These are phyloP conservation scores for Lachancea thermotolerans DNA, from an alignment of 805 yeast species.

Conservation along the genomic window DNA sequence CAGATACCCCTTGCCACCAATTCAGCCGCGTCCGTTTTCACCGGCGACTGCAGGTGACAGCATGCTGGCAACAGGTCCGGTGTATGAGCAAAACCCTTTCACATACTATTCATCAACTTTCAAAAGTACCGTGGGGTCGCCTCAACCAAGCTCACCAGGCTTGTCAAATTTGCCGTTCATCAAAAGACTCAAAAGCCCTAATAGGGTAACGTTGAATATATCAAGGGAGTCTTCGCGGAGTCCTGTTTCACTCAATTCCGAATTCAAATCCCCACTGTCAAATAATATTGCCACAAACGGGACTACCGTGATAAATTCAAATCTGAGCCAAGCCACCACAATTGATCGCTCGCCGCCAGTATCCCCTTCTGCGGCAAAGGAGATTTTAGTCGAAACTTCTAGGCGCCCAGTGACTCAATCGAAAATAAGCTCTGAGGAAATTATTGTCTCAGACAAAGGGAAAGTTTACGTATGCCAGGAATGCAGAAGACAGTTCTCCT, in stretches of 20 bases:
- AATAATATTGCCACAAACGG: slow-evolving; percentile 18
- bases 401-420: slow-evolving; percentile 16
- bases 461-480: slow-evolving; percentile 32
- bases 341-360: slow-evolving; percentile 13
- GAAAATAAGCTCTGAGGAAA: slow-evolving; percentile 28
- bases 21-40: slow-evolving; percentile 16
- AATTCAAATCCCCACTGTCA: slow-evolving; percentile 22
- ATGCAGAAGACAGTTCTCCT: slow-evolving; percentile 32
- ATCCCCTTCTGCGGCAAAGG: slow-evolving; percentile 8
- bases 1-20: slow-evolving; percentile 22
- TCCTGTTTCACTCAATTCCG: slow-evolving; percentile 21
- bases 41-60: slow-evolving; percentile 9
- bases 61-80: slow-evolving; percentile 21
- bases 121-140: slow-evolving; percentile 9
- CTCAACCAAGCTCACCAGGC: slow-evolving; percentile 11
- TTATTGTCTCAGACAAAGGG: slow-evolving; percentile 30
- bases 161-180: slow-evolving; percentile 25
- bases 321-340: slow-evolving; percentile 18
- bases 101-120: slow-evolving; percentile 13
- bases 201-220: slow-evolving; percentile 29
- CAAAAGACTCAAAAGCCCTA: slow-evolving; percentile 27
- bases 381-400: slow-evolving; percentile 6
- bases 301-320: slow-evolving; percentile 15
- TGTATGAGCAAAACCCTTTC: slow-evolving; percentile 18
- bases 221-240: slow-evolving; percentile 30